Evolutionary conservation across 768 basidiomycete species (phyloP).

Genomic region (Leccinum barrowsii): DNA sequence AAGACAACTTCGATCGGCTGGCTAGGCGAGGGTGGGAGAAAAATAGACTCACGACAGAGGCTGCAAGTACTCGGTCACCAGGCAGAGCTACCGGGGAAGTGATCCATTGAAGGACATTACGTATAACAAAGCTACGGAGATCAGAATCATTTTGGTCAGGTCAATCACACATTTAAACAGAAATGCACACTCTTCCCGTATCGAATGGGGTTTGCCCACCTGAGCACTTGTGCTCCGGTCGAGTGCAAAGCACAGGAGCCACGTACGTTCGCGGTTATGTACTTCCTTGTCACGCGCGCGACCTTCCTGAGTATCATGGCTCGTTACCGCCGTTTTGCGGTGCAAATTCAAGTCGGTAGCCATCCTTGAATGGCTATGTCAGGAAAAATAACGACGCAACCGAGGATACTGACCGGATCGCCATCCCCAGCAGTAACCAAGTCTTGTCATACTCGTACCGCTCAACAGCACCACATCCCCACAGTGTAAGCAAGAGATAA

Average conservation of each 20-base stretch:
- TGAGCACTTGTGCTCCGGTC: constrained; percentile 91
- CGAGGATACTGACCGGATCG: constrained; percentile 52
- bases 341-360: constrained; percentile 95
- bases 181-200: constrained; percentile 83
- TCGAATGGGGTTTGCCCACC: constrained; percentile 93
- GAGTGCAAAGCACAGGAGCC: constrained; percentile 83
- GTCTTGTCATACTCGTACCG: constrained; percentile 96
- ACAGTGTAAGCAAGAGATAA: constrained; percentile 82
- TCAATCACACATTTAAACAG: background rate
- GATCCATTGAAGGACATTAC: constrained; percentile 76
- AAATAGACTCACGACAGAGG: constrained; percentile 60
- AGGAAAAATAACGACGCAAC: background rate
- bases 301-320: constrained; percentile 73
- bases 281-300: constrained; percentile 78
- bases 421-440: constrained; percentile 87
- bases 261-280: constrained; percentile 92
- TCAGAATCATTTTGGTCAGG: background rate
- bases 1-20: background rate
- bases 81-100: constrained; percentile 58
- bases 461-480: constrained; percentile 94
- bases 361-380: constrained; percentile 54
- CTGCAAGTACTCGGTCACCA: constrained; percentile 66
- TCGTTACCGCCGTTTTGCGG: constrained; percentile 65
- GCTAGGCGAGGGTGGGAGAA: background rate
- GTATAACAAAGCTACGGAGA: constrained; percentile 71